Conservation (phyloP, 2,329 filamentous ascomycete genomes). For the Aaosphaeria pasadenensis region DNA sequence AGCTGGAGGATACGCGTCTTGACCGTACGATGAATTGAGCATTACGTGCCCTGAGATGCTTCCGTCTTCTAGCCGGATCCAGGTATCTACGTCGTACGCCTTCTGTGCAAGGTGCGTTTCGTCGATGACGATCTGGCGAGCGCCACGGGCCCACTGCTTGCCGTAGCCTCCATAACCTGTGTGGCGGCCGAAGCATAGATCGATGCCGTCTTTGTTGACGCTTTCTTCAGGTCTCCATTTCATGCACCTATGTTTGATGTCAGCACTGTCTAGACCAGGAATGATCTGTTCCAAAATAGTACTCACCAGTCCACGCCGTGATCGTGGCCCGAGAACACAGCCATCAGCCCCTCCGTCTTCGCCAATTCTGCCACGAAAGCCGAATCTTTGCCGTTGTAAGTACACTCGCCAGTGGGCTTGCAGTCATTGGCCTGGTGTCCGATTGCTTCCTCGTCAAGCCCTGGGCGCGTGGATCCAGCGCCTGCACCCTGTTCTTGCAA, state of each 20-base stretch:
- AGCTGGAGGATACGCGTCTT: conserved; percentile 48
- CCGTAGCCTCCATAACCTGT: conserved; percentile 70
- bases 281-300: background rate
- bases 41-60: conserved; percentile 50
- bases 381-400: conserved; percentile 50
- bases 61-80: conserved; percentile 60
- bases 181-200: conserved; percentile 62
- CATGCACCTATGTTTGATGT: conserved; percentile 38
- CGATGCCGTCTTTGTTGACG: conserved; percentile 42
- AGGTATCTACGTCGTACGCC: conserved; percentile 50
- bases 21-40: conserved; percentile 60
- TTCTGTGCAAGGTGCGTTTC: conserved; percentile 39
- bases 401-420: conserved; percentile 14
- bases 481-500: conserved; percentile 47
- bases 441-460: conserved; percentile 31
- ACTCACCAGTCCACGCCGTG: conserved; percentile 42
- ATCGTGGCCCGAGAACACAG: conserved; percentile 63
- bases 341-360: conserved; percentile 47
- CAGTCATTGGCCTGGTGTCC: conserved; percentile 19
- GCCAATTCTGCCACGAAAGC: conserved; percentile 63
- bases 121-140: conserved; percentile 53
- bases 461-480: conserved; percentile 43
- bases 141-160: conserved; percentile 57
- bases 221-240: conserved; percentile 34
- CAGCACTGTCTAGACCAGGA: background rate